Base-by-base conservation (phyloP, 2,329 filamentous ascomycete species). In the Torrubiellomyces zombiae region DNA sequence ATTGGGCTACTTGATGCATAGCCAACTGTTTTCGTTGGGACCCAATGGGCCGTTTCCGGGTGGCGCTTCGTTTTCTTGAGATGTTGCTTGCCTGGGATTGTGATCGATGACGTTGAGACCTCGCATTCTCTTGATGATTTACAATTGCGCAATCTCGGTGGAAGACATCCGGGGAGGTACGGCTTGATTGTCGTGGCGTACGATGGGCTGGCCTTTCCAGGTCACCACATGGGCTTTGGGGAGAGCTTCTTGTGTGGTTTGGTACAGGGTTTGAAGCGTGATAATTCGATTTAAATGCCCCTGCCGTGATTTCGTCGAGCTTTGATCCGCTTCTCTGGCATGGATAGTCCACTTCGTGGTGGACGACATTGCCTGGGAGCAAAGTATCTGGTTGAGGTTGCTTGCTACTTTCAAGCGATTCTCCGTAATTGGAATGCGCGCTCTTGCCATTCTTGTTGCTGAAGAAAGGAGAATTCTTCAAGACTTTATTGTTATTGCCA, bases 31-130 rank as follows among this genome's bases (percentile, higher is more conserved):
- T 48, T n/a, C 40, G 39, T 9, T 42, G 32, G 6, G 35, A 26
- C 8, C 40, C 35, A 17, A 20, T 26, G 4, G 19, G 32, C 4
- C 27, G 26, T 12, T 39, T 43, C 12, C 27, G 27, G 5, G 29
- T 20, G 4, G 23, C 16, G 14, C 35, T 35, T 24, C 44, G 32
- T 26, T 46, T 51, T 18, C 28, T 42, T 4, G 47, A 50, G 6
- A 49, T 43, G 16, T 50, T 50, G 28, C 47, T 52, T 6, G 38
- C 32, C 15, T 38, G 33, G 3, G 48, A 49, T 11, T 32, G 25
- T 7, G 44, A 39, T 7, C 43, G 38, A 7, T 29, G 30, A 9
- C 26, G 23, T 3, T 24, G 21, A 9, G n/a, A n/a, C n/a, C n/a
- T n/a, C n/a, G n/a, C n/a, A n/a, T n/a, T n/a, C n/a, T n/a, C n/a